A percentile compares a stretch with the other conserved stretches of the same genome.
phyloP scores from a whole-genome alignment of 129 eudicot genomes.

The Sambucus nigra region DNA sequence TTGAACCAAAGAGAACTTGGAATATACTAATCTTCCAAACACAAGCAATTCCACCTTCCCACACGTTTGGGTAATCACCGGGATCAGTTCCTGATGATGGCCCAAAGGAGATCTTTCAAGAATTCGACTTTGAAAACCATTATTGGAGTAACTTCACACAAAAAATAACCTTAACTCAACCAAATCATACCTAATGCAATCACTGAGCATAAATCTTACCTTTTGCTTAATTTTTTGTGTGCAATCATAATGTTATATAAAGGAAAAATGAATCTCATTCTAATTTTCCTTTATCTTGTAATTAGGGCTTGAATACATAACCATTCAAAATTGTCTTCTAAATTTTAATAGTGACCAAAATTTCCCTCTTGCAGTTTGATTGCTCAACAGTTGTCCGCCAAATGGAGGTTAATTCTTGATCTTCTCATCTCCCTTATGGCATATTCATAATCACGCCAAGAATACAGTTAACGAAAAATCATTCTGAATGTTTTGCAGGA shows the following conservation, averaged over 20 bases:
- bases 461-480: conserved; percentile 1
- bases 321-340: not conserved
- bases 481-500: conserved; percentile 37
- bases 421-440: not conserved
- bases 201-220: no score
- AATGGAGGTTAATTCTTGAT: conserved; percentile 59
- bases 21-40: no score
- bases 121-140: no score
- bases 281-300: not conserved
- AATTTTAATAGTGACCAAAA: not conserved
- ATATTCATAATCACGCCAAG: not conserved
- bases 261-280: not conserved
- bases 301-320: not conserved
- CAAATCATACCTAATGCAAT: no score
- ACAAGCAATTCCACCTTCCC: no score
- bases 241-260: not conserved
- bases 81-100: no score
- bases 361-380: conserved; percentile 61
- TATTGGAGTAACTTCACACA: no score
- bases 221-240: not conserved
- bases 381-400: conserved; percentile 76
- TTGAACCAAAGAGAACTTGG: no score
- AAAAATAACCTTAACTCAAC: no score
- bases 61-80: no score
- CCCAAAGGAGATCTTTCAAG: no score